These are phyloP conservation scores for Huntiella bhutanensis DNA, from an alignment of 2,329 filamentous ascomycete genomes.

Conservation along the genomic window DNA sequence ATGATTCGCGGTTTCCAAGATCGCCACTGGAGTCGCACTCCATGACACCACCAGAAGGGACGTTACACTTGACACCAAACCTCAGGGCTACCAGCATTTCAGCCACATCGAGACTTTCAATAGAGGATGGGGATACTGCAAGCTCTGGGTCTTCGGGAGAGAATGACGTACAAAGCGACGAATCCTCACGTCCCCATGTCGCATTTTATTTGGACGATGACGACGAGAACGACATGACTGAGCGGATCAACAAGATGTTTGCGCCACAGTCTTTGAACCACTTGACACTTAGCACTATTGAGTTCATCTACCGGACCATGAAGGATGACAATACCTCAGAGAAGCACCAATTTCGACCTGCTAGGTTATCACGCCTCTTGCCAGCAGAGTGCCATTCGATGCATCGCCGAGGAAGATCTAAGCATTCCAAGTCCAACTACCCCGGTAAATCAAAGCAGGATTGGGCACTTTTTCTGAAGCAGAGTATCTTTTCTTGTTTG, in stretches of 20 bases:
- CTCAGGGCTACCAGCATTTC: no score
- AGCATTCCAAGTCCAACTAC: slow-evolving; percentile 15
- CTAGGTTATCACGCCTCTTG: slow-evolving; percentile 5
- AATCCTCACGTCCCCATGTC: not conserved
- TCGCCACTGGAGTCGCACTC: not conserved
- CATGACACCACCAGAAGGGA: no score
- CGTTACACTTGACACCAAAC: no score
- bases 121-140: slow-evolving; percentile 6
- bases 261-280: slow-evolving; percentile 38
- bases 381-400: slow-evolving; percentile 4
- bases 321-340: slow-evolving; percentile 37
- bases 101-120: not conserved
- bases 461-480: slow-evolving; percentile 44
- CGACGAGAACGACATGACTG: not conserved
- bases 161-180: slow-evolving; percentile 5
- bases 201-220: not conserved
- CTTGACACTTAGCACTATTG: slow-evolving; percentile 35
- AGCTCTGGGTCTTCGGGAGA: slow-evolving; percentile 4
- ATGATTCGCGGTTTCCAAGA: not conserved
- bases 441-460: slow-evolving; percentile 21
- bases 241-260: not conserved
- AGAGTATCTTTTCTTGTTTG: slow-evolving; percentile 44
- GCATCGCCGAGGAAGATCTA: slow-evolving; percentile 17
- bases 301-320: slow-evolving; percentile 41
- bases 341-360: slow-evolving; percentile 15